phyloP scores from a whole-genome alignment of 1,139 yeast species.

The Arxiozyma slooffiae region DNA sequence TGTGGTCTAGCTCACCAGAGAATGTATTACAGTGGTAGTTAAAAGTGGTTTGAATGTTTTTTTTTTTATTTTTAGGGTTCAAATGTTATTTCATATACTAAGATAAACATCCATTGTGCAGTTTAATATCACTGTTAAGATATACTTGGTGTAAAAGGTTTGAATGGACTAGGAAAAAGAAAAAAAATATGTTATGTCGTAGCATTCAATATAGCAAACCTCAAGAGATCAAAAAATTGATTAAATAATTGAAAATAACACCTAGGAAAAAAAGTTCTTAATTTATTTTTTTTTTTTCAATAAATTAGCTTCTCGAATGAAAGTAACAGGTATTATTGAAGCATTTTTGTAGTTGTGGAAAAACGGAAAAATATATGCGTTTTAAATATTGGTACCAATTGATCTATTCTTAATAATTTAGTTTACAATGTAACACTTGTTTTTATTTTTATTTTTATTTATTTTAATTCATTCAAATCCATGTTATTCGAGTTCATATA shows the following conservation, averaged over 20 bases:
- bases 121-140: slow-evolving; percentile 32
- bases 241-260: slow-evolving; percentile 15
- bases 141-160: slow-evolving; percentile 30
- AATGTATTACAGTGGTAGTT: no score
- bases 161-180: slow-evolving; percentile 41
- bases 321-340: neutral
- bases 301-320: neutral
- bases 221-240: slow-evolving; percentile 31
- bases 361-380: neutral
- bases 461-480: no score
- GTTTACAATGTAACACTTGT: neutral
- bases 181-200: slow-evolving; percentile 27
- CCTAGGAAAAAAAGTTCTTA: slow-evolving; percentile 4
- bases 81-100: slow-evolving; percentile 38
- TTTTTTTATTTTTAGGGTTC: slow-evolving; percentile 71
- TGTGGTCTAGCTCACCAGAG: no score
- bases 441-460: no score
- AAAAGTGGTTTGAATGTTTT: slow-evolving; percentile 48
- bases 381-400: neutral
- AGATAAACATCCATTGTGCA: slow-evolving; percentile 34
- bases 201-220: slow-evolving; percentile 22
- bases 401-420: neutral
- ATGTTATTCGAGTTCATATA: neutral
- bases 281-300: slow-evolving; percentile 6
- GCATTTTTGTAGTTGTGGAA: neutral